Base-by-base conservation (phyloP, 2,329 filamentous ascomycete species). In the Arthrinium puccinioides region DNA sequence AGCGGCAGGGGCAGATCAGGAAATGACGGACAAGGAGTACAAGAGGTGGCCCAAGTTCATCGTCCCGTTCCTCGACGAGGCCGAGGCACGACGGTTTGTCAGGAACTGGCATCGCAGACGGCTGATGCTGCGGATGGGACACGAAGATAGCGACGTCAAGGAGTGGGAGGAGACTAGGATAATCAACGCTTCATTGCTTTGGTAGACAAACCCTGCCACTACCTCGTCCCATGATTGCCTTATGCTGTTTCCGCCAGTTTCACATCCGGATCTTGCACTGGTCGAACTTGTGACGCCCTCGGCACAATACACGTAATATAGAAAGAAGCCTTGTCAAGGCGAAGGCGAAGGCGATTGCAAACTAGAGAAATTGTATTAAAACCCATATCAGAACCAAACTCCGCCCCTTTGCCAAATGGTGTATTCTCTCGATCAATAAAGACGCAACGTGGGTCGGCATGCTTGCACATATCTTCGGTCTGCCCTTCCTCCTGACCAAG, bases 41-140 rank as follows among this genome's bases (percentile, higher is more conserved):
- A 47, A 57, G 40, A 63, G 60, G 50, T 64, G 56, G 37, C 47
- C 52, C 24, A 59, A 71, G 27, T 76, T 75, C 60, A 59, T 82
- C 11, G 47, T 82, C 16, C 66, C 70, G 5, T 79, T 84, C 42
- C 51, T 62, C 11, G 70, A 72, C n/a, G 60, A 67, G 34, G 59
- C 61, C 9, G 74, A 76, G 43, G 76, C 76, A 15, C 66, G 63
- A 37, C 61, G 69, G 37, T 74, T 74, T 44, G 64, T 66, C 21
- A 56, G 67, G 42, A 42, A 45, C 36, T 69, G 65, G 64, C 64
- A 70, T 46, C 56, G 57, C 18, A 54, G 62, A 39, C 50, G 56
- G 38, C 46, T 69, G 39, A 44, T 28, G 38, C 27, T 55, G 18
- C 43, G 21, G 14, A 47, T 50, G 51, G 42, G 40, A 13, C 15